Base-by-base conservation (phyloP, 192 early-diverging fungal genomes). In the Umbelopsis sp. region DNA sequence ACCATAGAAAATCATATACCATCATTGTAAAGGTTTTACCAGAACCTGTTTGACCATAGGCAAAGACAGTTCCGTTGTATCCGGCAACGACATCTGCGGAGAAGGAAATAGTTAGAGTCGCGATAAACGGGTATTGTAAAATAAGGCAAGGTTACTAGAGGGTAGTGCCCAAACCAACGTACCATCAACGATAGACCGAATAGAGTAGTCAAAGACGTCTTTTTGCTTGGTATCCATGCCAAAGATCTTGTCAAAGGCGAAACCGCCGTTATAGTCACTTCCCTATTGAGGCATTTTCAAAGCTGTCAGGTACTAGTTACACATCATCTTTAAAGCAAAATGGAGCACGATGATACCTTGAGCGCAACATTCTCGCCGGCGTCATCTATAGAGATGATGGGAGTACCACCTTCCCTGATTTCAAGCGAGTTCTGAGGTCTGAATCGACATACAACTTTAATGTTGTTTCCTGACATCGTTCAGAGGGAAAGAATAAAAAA, bases 1-100 rank as follows among this genome's bases (percentile, higher is more conserved):
- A 11, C 72, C 10, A 44, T 29, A 71, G 10, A 21, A 22, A 52
- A 12, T 11, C 26, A 69, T 43, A 66, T 83, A 89, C 86, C 93
- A 95, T 96, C 93, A 96, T 96, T n/a, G 94, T 94, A 77, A 90
- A 94, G 21, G 94, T 95, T 83, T 99, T 99, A 79, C 98, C 98
- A 36, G 89, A 91, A 71, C 98, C 98, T 10, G 97, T 98, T 80
- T 99, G 98, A 76, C 98, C 98, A 80, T 99, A 99, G 41, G 97
- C 97, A 77, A 99, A 99, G 25, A 99, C 97, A 8, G 97, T 98
- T 52, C 96, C 96, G 82, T 99, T 98, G 85, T 98, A 99, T 69
- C 98, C 97, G 34, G 74, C 68, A 31, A 77, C 50, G 38, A 80
- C 70, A 65, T 77, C 69, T 73, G 65, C 45, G 49, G 45, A 38